Evolutionary conservation across 2,329 filamentous ascomycete genomes (phyloP).

Genomic region (Pseudogymnoascus sp.): DNA sequence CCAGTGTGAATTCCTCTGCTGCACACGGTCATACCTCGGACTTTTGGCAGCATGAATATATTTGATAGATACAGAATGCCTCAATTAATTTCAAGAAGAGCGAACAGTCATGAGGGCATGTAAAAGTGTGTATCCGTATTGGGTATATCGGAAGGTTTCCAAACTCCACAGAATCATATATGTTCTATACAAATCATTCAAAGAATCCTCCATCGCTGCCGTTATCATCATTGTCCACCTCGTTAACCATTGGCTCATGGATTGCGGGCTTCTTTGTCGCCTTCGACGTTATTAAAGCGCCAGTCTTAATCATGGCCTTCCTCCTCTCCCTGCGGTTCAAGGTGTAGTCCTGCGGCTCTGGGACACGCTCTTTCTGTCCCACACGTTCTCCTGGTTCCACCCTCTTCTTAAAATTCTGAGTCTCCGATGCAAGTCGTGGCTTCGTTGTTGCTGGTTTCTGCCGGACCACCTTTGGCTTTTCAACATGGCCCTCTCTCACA

Average conservation of each 20-base stretch:
- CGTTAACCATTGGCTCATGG: conserved; percentile 16
- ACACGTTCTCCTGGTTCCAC: not conserved
- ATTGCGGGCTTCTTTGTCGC: conserved; percentile 21
- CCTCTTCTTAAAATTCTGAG: conserved; percentile 1
- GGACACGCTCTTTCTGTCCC: conserved; percentile 13
- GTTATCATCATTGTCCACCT: conserved; percentile 29
- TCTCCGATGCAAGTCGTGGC: conserved; percentile 7
- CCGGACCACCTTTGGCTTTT: conserved; percentile 17
- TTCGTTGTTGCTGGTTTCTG: conserved; percentile 4
- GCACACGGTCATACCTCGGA: not conserved
- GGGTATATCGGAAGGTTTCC: not conserved
- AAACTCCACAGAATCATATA: conserved; percentile 8
- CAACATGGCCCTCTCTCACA: conserved; percentile 21
- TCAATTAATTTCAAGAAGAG: not conserved
- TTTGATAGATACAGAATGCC: not conserved
- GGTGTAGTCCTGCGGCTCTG: conserved; percentile 12
- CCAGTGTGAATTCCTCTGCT: not conserved
- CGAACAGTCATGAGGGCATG: not conserved
- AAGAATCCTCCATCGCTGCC: conserved; percentile 53
- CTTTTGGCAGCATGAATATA: not conserved
- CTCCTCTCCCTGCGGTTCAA: conserved; percentile 20
- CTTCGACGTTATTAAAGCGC: conserved; percentile 11
- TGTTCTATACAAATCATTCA: conserved; percentile 29
- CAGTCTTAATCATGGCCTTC: conserved; percentile 28
- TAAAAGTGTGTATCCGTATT: not conserved